These are phyloP conservation scores for Phytopythium sindhum DNA, from an alignment of 352 stramenopile species.

Conservation along the genomic window DNA sequence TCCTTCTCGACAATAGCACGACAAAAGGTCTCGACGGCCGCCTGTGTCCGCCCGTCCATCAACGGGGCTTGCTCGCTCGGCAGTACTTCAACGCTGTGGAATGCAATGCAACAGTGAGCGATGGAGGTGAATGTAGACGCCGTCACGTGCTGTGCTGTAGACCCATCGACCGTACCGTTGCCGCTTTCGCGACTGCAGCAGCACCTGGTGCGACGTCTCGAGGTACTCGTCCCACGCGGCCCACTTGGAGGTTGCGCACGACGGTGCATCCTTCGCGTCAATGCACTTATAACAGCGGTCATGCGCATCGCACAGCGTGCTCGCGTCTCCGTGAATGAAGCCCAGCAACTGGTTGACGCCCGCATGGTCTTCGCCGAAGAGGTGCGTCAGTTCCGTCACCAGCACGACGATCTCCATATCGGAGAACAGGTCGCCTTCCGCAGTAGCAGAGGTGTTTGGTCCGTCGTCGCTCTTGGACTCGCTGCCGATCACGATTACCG, in stretches of 20 bases:
- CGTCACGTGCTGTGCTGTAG: neutral
- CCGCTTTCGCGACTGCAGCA: slow-evolving; percentile 1
- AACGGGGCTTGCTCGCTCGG: neutral
- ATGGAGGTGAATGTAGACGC: neutral
- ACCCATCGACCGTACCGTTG: neutral
- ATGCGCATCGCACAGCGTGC: slow-evolving; percentile 3
- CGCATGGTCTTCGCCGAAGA: slow-evolving; percentile 29
- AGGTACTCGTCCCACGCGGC: slow-evolving; percentile 22
- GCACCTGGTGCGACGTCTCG: slow-evolving; percentile 6
- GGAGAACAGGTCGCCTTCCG: slow-evolving; percentile 5
- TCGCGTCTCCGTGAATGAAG: neutral
- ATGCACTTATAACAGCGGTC: slow-evolving; percentile 12
- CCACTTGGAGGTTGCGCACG: slow-evolving; percentile 19
- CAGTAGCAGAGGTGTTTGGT: neutral
- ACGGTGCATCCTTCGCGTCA: neutral
- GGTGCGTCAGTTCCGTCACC: slow-evolving; percentile 17
- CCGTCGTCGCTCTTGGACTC: slow-evolving; percentile 4
- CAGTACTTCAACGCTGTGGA: neutral
- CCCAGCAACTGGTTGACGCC: slow-evolving; percentile 22
- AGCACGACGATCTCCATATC: slow-evolving; percentile 18
- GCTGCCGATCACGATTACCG: neutral
- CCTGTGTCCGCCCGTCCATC: neutral
- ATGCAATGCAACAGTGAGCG: neutral
- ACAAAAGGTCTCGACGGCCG: neutral
- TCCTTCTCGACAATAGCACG: slow-evolving; percentile 2